These are phyloP conservation scores for Cicer yamashitae DNA, from an alignment of 306 rosid species.

Conservation along the genomic window DNA sequence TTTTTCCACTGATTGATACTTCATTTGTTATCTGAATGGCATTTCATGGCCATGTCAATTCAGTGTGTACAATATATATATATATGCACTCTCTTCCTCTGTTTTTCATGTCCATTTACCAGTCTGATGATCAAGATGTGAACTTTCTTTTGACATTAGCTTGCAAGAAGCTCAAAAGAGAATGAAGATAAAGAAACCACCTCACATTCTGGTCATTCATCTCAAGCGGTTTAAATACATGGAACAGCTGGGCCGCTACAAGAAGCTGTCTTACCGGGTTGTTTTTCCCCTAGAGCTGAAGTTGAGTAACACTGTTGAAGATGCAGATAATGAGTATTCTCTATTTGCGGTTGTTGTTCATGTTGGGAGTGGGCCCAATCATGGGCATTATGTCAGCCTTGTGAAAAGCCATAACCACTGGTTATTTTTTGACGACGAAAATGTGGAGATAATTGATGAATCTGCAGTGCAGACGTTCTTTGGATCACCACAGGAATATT, in stretches of 20 bases:
- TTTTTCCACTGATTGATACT: conserved; percentile 18
- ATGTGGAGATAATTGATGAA: conserved; percentile 98
- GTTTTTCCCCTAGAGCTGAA: conserved; percentile 97
- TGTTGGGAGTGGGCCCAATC: conserved; percentile 98
- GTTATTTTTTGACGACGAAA: conserved; percentile 97
- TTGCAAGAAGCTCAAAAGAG: conserved; percentile 99
- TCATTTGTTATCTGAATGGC: conserved; percentile 22
- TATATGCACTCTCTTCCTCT: conserved; percentile 1
- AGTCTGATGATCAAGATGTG: conserved; percentile 28
- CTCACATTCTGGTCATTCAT: conserved; percentile 93
- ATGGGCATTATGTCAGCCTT: conserved; percentile 97
- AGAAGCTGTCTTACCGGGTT: conserved; percentile 92
- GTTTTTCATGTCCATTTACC: conserved; percentile 27
- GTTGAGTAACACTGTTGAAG: conserved; percentile 91
- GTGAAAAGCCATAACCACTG: conserved; percentile 99
- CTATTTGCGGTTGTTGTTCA: conserved; percentile 97
- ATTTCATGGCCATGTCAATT: background rate
- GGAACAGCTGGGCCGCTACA: conserved; percentile 94
- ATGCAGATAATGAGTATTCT: conserved; percentile 88
- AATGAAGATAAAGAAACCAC: conserved; percentile 99
- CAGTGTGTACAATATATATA: conserved; percentile 15
- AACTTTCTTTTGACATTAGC: conserved; percentile 58
- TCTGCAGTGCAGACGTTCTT: conserved; percentile 99
- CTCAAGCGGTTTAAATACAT: conserved; percentile 98
- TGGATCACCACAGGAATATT: conserved; percentile 96